Conservation (phyloP, 352 stramenopile genomes). For the Hyaloperonospora arabidopsidis region DNA sequence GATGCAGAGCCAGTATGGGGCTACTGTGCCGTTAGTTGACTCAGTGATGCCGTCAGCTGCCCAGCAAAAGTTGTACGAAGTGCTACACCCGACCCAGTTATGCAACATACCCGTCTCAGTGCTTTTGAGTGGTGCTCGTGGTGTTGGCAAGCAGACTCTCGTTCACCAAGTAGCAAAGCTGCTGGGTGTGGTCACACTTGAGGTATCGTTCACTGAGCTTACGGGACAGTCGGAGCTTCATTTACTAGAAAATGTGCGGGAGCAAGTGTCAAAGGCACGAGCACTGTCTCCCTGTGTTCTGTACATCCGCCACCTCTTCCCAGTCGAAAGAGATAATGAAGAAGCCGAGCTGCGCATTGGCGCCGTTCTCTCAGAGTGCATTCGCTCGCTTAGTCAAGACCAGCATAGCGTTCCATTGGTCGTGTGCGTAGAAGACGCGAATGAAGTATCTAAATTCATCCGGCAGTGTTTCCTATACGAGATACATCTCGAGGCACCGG, state of each 20-base stretch:
- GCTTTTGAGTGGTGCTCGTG: conserved; percentile 52
- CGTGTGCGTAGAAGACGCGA: conserved; percentile 70
- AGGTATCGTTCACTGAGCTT: conserved; percentile 74
- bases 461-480: conserved; percentile 79
- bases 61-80: conserved; percentile 48
- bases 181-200: conserved; percentile 59
- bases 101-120: conserved; percentile 67
- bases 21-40: conserved; percentile 11
- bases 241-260: conserved; percentile 64
- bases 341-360: conserved; percentile 59
- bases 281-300: conserved; percentile 61
- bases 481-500: conserved; percentile 52
- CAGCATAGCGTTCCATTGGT: conserved; percentile 57
- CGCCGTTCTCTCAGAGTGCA: conserved; percentile 55
- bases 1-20: conserved; percentile 18
- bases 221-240: conserved; percentile 63
- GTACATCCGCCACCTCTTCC: conserved; percentile 77
- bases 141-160: conserved; percentile 64
- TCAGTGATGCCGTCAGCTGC: conserved; percentile 26
- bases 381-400: conserved; percentile 44
- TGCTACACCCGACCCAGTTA: conserved; percentile 59
- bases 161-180: conserved; percentile 60
- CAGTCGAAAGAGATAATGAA: conserved; percentile 71
- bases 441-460: conserved; percentile 73
- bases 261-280: conserved; percentile 61